Conservation (phyloP, 225 moss, liverwort and hornwort species). For the Pleurozium schreberi region DNA sequence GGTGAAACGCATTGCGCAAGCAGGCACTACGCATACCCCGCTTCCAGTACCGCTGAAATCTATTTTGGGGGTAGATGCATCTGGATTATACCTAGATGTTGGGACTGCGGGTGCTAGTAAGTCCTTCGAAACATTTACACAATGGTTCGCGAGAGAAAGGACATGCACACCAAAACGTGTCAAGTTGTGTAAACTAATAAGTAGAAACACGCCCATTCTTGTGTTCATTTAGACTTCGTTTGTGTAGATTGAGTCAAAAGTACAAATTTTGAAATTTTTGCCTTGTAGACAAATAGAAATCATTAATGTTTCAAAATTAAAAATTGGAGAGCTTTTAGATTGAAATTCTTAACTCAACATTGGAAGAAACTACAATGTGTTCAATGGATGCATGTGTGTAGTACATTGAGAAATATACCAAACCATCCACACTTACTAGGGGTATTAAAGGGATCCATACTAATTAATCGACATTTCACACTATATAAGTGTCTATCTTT, state of each 20-base stretch:
- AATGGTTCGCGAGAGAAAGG: fast-evolving
- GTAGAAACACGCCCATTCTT: neutral
- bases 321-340: fast-evolving
- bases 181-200: neutral
- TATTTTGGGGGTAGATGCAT: fast-evolving
- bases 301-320: too few species aligned
- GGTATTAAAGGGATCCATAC: too few species aligned
- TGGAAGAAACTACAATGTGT: neutral
- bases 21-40: neutral
- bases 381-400: neutral
- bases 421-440: neutral
- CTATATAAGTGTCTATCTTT: too few species aligned
- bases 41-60: neutral
- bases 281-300: too few species aligned
- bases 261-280: too few species aligned
- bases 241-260: too few species aligned
- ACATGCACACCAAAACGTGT: neutral
- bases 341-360: neutral
- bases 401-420: neutral
- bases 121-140: neutral
- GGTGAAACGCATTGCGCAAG: neutral
- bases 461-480: too few species aligned
- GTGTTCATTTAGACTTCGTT: neutral
- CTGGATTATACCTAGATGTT: neutral
- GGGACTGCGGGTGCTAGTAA: neutral